Conservation (phyloP, 1,284 basidiomycete genomes). For the Fomitiporia mediterranea region DNA sequence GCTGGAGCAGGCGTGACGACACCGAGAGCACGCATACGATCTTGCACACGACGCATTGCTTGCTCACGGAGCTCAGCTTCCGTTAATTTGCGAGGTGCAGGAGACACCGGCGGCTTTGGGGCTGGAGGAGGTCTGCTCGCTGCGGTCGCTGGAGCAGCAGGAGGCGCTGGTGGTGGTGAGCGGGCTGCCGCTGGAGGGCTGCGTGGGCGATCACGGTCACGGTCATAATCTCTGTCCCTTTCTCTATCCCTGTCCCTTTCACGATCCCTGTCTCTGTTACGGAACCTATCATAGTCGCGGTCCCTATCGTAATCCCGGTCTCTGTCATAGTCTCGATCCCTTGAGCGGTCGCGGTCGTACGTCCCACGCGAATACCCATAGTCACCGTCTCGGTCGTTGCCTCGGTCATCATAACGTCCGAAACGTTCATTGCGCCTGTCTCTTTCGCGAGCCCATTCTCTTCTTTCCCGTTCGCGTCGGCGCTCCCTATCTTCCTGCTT, state of each 20-base stretch:
- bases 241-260: constrained; percentile 31
- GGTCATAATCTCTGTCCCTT: constrained; percentile 25
- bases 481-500: constrained; percentile 80
- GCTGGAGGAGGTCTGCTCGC: constrained; percentile 41
- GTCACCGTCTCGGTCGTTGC: constrained; percentile 26
- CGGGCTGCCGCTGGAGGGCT: constrained; percentile 49
- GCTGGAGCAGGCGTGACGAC: constrained; percentile 51
- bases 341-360: constrained; percentile 32
- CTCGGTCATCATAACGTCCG: constrained; percentile 58
- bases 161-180: constrained; percentile 46
- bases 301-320: constrained; percentile 36
- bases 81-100: constrained; percentile 75
- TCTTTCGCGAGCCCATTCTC: constrained; percentile 75
- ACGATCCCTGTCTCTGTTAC: constrained; percentile 26
- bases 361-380: constrained; percentile 34
- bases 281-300: constrained; percentile 31
- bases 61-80: constrained; percentile 81
- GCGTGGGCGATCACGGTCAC: constrained; percentile 42
- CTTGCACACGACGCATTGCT: constrained; percentile 81
- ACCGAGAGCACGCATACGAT: constrained; percentile 85
- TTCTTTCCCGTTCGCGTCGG: constrained; percentile 69
- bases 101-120: constrained; percentile 46
- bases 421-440: constrained; percentile 84
- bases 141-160: constrained; percentile 30
- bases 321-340: constrained; percentile 35